These are phyloP conservation scores for Lichtheimia hyalospora DNA, from an alignment of 371 early-diverging fungal species.

Conservation along the genomic window DNA sequence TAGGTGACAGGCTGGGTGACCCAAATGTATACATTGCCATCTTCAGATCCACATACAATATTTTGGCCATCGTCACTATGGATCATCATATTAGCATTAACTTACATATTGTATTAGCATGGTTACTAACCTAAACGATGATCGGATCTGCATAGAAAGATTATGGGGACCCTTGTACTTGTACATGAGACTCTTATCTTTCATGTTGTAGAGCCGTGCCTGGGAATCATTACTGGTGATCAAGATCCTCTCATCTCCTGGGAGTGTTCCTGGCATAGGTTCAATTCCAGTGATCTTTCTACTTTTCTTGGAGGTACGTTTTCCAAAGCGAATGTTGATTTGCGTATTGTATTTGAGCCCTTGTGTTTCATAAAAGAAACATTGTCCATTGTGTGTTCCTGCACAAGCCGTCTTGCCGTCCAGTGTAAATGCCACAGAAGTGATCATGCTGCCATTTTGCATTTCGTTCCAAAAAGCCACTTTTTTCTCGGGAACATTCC, in stretches of 20 bases:
- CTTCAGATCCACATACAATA: slow-evolving; percentile 84
- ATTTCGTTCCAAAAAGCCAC: slow-evolving; percentile 78
- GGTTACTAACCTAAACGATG: slow-evolving; percentile 58
- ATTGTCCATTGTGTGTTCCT: slow-evolving; percentile 76
- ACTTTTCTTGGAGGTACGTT: slow-evolving; percentile 53
- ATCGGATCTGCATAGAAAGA: slow-evolving; percentile 65
- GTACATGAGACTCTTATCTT: slow-evolving; percentile 70
- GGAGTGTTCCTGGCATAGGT: slow-evolving; percentile 51
- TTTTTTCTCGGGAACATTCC: slow-evolving; percentile 81
- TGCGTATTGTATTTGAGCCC: slow-evolving; percentile 80
- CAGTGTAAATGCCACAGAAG: slow-evolving; percentile 75
- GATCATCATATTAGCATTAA: neutral
- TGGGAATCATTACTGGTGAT: slow-evolving; percentile 84
- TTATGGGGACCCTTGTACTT: slow-evolving; percentile 81
- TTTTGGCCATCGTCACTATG: slow-evolving; percentile 69
- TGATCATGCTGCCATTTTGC: slow-evolving; percentile 64
- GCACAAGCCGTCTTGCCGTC: slow-evolving; percentile 73
- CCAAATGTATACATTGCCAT: slow-evolving; percentile 77
- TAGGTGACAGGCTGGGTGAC: slow-evolving; percentile 48
- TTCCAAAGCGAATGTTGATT: slow-evolving; percentile 47
- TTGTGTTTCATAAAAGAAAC: slow-evolving; percentile 78
- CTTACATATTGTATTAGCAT: neutral
- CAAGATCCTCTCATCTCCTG: slow-evolving; percentile 57
- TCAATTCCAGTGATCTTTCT: slow-evolving; percentile 79
- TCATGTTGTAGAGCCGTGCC: slow-evolving; percentile 73